Evolutionary conservation across 2,329 filamentous ascomycete species (phyloP), one percentile per base, ranked within the genome.

Genomic region (Thelonectria blattea): DNA sequence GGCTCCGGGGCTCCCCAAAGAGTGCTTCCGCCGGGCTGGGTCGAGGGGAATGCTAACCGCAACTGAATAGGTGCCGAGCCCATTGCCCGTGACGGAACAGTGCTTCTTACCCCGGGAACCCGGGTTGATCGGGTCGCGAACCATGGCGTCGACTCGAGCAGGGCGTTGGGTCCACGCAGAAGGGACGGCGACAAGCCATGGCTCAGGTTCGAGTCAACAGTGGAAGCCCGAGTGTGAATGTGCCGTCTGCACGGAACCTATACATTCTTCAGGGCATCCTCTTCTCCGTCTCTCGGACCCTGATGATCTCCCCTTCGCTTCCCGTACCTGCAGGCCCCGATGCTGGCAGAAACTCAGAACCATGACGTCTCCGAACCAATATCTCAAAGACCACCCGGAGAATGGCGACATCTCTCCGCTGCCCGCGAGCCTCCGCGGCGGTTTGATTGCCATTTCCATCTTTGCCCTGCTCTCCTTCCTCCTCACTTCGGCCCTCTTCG

Each of bases 381-480:
- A 62, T 34, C 39, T 64, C 14, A 53, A 27, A 32, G 14, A 22
- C 17, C 65, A 66, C 41, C 47, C 63, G 20, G 61, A 64, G 45
- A 63, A 52, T 41, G 55, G 58, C 14, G 65, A 67, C 22, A 60
- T 73, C 37, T 10, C 42, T 11, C 70, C 71, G 17, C 63, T 74
- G 5, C 32, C 66, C 1, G 15, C 57, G 10, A 34, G 45, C 12
- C 68, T 70, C n/a, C 69, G 51, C 42, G 50, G 50, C 24, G 72
- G 72, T 8, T 65, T 74, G 48, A 61, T 67, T 24, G 66, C 68
- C 55, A 72, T 74, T 51, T 67, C 68, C 11, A 66, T 71, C 39
- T 68, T 74, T 24, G 64, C 72, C 39, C 64, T 69, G 20, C 59
- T 73, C n/a, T 74, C 72, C 30, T 74, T 74, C 60, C 24, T 69